These are phyloP conservation scores for Ceratocystis alfenasii DNA, from an alignment of 2,329 filamentous ascomycete genomes.

Conservation along the genomic window DNA sequence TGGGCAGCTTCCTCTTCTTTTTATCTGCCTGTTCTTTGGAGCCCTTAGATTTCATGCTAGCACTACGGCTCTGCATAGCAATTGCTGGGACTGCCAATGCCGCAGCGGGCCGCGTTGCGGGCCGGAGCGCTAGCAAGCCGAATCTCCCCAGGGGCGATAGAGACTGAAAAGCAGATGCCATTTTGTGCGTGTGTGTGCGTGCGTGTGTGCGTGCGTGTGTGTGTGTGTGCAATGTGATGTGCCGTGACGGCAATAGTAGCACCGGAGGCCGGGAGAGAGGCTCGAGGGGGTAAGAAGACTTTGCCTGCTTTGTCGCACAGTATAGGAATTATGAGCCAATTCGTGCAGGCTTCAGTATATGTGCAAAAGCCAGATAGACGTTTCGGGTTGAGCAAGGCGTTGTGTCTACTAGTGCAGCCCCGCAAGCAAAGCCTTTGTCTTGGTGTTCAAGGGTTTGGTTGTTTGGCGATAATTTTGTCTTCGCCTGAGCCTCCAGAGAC, in stretches of 20 bases:
- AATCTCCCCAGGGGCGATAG: conserved; percentile 11
- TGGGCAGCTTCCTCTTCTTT: conserved; percentile 48
- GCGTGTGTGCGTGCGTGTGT: not conserved
- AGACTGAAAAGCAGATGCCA: conserved; percentile 13
- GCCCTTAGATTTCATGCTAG: conserved; percentile 22
- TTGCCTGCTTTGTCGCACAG: no score
- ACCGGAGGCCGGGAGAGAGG: no score
- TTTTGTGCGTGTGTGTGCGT: not conserved
- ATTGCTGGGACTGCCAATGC: not conserved
- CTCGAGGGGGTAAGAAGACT: no score
- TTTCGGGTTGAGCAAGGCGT: not conserved
- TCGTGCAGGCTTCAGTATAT: not conserved
- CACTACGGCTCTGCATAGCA: conserved; percentile 21
- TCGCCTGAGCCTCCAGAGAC: conserved; percentile 3
- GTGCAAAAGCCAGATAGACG: not conserved
- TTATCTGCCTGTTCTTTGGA: conserved; percentile 32
- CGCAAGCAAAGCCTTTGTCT: not conserved
- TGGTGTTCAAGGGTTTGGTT: not conserved
- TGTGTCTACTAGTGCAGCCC: not conserved
- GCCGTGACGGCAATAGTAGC: no score
- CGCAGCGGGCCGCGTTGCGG: conserved; percentile 1
- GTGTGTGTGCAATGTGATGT: not conserved
- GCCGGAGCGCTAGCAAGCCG: conserved; percentile 12
- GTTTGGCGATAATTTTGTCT: conserved; percentile 19
- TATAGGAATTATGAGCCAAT: not conserved